phyloP scores from a whole-genome alignment of 352 stramenopile species.

The Pythium periplocum region DNA sequence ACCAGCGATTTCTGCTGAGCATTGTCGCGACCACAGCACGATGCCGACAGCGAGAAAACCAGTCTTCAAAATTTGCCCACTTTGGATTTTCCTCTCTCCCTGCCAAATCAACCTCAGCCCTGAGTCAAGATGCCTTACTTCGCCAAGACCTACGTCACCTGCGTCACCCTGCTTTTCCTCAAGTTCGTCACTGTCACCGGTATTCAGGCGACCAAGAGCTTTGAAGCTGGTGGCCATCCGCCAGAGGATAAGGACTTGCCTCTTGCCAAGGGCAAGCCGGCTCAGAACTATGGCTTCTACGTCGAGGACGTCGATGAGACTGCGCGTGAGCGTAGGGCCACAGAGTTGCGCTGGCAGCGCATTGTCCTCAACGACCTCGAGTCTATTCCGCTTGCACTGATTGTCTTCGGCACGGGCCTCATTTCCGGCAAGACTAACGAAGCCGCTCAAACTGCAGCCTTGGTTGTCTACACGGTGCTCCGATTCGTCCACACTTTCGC shows the following conservation, averaged over 20 bases:
- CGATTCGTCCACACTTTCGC: constrained; percentile 13
- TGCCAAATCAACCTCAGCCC: too few relatives aligned
- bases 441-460: constrained; percentile 15
- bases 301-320: constrained; percentile 16
- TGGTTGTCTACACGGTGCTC: constrained; percentile 19
- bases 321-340: constrained; percentile 21
- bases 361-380: constrained; percentile 48
- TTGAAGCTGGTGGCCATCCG: constrained; percentile 24
- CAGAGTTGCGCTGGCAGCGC: constrained; percentile 38
- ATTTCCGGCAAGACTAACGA: constrained; percentile 28
- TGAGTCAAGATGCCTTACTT: constrained; percentile 17
- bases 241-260: constrained; percentile 31
- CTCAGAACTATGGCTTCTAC: constrained; percentile 31
- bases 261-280: constrained; percentile 13
- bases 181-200: constrained; percentile 30
- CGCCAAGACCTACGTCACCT: constrained; percentile 25
- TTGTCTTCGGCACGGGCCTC: constrained; percentile 22
- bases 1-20: too few relatives aligned
- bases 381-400: constrained; percentile 33
- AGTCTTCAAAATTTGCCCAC: too few relatives aligned
- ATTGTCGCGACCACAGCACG: too few relatives aligned
- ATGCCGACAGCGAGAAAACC: too few relatives aligned
- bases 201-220: constrained; percentile 35
- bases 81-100: too few relatives aligned
- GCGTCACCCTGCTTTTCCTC: constrained; percentile 29